Conservation (phyloP, 2,329 filamentous ascomycete species). For the Arthrobotrys megalospora region DNA sequence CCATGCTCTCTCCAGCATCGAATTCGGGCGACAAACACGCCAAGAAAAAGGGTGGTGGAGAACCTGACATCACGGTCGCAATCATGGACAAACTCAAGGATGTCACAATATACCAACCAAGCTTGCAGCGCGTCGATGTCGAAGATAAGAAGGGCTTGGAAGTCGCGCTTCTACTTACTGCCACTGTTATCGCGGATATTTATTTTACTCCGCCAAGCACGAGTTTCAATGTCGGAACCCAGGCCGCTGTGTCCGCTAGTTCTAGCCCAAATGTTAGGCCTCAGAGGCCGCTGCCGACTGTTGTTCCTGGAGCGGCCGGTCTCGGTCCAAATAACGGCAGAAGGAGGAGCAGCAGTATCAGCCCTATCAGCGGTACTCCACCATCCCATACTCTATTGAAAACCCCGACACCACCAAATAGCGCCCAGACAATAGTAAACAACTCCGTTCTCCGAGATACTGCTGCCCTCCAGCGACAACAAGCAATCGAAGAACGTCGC, state of each 20-base stretch:
- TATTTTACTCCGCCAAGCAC: slow-evolving; percentile 78
- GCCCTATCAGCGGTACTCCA: slow-evolving; percentile 46
- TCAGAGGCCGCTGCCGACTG: slow-evolving; percentile 56
- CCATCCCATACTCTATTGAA: slow-evolving; percentile 44
- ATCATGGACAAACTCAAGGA: slow-evolving; percentile 74
- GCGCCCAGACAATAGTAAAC: slow-evolving; percentile 59
- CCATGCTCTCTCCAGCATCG: slow-evolving; percentile 62
- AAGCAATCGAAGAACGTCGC: slow-evolving; percentile 71
- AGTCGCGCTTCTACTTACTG: slow-evolving; percentile 78
- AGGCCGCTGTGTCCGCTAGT: slow-evolving; percentile 31
- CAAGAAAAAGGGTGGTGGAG: slow-evolving; percentile 67
- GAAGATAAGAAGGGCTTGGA: slow-evolving; percentile 96
- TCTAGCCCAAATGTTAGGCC: slow-evolving; percentile 57
- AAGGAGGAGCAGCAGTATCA: slow-evolving; percentile 67
- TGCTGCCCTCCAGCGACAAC: slow-evolving; percentile 70
- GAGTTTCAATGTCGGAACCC: slow-evolving; percentile 80
- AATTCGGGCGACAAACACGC: slow-evolving; percentile 45
- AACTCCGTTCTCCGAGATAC: slow-evolving; percentile 63
- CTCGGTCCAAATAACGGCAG: slow-evolving; percentile 62
- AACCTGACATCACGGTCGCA: slow-evolving; percentile 95
- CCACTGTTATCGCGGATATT: slow-evolving; percentile 77
- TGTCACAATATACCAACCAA: slow-evolving; percentile 92
- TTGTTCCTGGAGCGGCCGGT: slow-evolving; percentile 19
- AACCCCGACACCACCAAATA: slow-evolving; percentile 38
- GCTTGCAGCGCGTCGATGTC: slow-evolving; percentile 88